phyloP scores from a whole-genome alignment of 208 protist genomes.

The Trypanosoma scelopori region DNA sequence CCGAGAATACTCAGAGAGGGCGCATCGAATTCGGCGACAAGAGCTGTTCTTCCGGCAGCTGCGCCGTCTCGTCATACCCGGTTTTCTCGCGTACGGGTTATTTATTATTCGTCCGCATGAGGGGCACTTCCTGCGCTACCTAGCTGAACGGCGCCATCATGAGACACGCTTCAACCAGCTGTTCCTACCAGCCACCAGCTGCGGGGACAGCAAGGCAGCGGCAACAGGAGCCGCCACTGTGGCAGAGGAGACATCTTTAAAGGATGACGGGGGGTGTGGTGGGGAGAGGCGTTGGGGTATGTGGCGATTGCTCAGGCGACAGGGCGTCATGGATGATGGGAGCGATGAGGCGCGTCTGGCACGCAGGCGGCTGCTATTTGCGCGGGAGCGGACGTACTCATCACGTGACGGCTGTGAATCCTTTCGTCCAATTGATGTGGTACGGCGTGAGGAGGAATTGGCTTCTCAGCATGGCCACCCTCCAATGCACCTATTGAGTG shows the following conservation, averaged over 20 bases:
- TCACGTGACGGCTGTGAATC: slow-evolving; percentile 35
- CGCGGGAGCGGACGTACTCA: slow-evolving; percentile 38
- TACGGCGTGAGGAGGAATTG: slow-evolving; percentile 38
- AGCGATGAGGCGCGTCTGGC: slow-evolving; percentile 44
- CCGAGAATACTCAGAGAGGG: slow-evolving; percentile 26
- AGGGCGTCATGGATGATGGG: slow-evolving; percentile 19
- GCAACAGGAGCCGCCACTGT: too few relatives aligned
- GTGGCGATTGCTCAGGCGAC: too few relatives aligned
- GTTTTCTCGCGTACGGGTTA: slow-evolving; percentile 54
- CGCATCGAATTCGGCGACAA: slow-evolving; percentile 42
- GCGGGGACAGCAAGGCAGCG: neutral
- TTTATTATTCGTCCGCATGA: slow-evolving; percentile 66
- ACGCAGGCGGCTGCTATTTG: slow-evolving; percentile 50
- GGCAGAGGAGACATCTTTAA: neutral
- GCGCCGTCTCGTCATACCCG: slow-evolving; percentile 57
- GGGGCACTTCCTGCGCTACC: slow-evolving; percentile 77
- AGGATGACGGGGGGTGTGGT: neutral
- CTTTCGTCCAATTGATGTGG: slow-evolving; percentile 32
- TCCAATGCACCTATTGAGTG: slow-evolving; percentile 56
- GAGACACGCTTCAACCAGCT: slow-evolving; percentile 59
- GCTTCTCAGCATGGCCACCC: slow-evolving; percentile 30
- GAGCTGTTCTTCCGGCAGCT: slow-evolving; percentile 45
- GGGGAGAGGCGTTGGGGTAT: neutral
- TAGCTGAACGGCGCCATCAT: slow-evolving; percentile 66
- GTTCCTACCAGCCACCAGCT: slow-evolving; percentile 35